Evolutionary conservation across 306 rosid genomes (phyloP).

Genomic region (Rosa multiflora): DNA sequence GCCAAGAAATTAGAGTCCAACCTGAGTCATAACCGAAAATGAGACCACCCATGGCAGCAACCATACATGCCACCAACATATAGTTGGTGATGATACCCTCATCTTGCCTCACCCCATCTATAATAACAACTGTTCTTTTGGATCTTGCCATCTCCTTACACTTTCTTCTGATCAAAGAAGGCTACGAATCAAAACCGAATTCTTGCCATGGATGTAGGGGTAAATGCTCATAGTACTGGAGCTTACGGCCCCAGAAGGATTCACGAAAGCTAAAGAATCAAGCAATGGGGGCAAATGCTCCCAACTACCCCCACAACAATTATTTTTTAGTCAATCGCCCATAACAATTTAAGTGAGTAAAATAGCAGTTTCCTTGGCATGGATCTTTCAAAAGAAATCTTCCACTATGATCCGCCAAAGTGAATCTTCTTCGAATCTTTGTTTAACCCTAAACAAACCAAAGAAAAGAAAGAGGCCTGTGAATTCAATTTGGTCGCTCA

Average conservation of each 20-base stretch:
- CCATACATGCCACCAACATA: slow-evolving; percentile 32
- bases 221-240: neutral
- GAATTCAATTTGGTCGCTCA: neutral
- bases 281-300: neutral
- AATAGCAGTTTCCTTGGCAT: neutral
- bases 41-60: slow-evolving; percentile 57
- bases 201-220: neutral
- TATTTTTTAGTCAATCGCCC: neutral
- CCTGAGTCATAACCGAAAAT: slow-evolving; percentile 53
- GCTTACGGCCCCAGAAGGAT: neutral
- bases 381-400: neutral
- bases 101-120: slow-evolving; percentile 23
- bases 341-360: neutral
- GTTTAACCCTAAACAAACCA: neutral
- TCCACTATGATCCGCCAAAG: neutral
- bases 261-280: neutral
- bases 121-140: slow-evolving; percentile 16
- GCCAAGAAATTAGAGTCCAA: neutral
- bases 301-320: neutral
- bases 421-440: neutral
- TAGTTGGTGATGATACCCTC: slow-evolving; percentile 27
- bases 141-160: slow-evolving; percentile 38
- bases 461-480: neutral
- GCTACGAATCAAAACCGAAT: neutral
- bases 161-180: neutral